Evolutionary conservation across 495 filamentous ascomycete genomes (phyloP), one percentile per base, ranked within the genome.

Genomic region (Xylaria sp.): DNA sequence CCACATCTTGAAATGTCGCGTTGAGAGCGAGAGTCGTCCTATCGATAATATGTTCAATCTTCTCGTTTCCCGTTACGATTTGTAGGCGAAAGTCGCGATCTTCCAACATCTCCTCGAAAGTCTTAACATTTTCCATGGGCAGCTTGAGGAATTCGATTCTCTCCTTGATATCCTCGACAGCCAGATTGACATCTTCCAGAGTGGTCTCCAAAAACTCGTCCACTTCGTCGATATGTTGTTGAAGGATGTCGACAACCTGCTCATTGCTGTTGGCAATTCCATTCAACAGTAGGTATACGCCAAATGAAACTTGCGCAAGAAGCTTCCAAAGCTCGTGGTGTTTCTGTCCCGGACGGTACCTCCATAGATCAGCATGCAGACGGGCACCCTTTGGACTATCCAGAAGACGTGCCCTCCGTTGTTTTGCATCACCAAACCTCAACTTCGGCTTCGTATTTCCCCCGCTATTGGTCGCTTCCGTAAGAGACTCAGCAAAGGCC

Each of bases 291-390:
- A 99, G 86, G 81, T 98, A 93, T 40, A 98, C 89, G 35, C 97
- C 96, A 78, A 98, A 99, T 0, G 92, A 91, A 74, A 98, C 95
- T 77, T 99, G 96, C 9, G 96, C 91, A 75, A 95, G 87, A 63
- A 98, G 85, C 81, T 97, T 97, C 87, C 91, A 91, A 48, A 99
- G 84, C 69, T 95, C 93, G 81, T 99, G 96, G 75, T 92, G 90
- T 70, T 85, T 84, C 70, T 85, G 84, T 44, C 86, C 88, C 0
- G 89, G 83, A 68, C 88, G 88, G 77, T 91, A 87, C 66, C 89
- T 87, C 94, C 94, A 97, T 80, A 88, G 81, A 61, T 91, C 87
- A 15, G 88, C 89, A 76, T 91, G 90, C 2, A 93, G 85, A 11
- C 76, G 77, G 19, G 82, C 82, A 69, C 88, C 88, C 68, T 91